Evolutionary conservation across 495 filamentous ascomycete genomes (phyloP).

Genomic region (Opeltia flavorubescens): DNA sequence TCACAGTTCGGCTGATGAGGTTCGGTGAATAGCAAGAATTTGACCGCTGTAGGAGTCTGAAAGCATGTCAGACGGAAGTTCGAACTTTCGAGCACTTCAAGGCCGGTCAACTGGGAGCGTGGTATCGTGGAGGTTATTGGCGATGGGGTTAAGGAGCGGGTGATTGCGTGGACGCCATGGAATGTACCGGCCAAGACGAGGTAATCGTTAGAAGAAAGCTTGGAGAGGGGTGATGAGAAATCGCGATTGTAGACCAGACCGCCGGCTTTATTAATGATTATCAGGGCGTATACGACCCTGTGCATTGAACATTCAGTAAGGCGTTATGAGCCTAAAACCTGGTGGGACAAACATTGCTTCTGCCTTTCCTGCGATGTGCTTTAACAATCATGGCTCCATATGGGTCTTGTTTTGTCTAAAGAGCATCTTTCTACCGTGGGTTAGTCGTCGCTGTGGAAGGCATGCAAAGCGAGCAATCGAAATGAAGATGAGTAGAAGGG

Average conservation of each 20-base stretch:
- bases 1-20: constrained; percentile 82
- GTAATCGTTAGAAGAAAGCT: constrained; percentile 84
- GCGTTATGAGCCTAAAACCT: not conserved
- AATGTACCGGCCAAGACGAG: constrained; percentile 97
- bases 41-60: constrained; percentile 83
- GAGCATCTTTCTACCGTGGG: too few species aligned
- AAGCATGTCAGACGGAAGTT: constrained; percentile 92
- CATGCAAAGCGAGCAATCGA: not conserved
- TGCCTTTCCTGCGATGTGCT: too few species aligned
- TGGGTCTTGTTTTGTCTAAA: too few species aligned
- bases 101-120: constrained; percentile 38
- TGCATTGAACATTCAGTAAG: not conserved
- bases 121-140: constrained; percentile 18
- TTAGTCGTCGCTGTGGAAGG: not conserved
- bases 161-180: constrained; percentile 92
- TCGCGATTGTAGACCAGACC: constrained; percentile 91
- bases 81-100: constrained; percentile 83
- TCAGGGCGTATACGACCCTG: constrained; percentile 85
- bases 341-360: not conserved
- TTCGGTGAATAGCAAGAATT: constrained; percentile 92
- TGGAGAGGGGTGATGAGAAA: constrained; percentile 70
- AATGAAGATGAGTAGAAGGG: not conserved
- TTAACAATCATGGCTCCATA: too few species aligned
- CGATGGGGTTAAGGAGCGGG: constrained; percentile 58
- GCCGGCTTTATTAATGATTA: constrained; percentile 97